phyloP scores from a whole-genome alignment of 2,329 filamentous ascomycete genomes.

The Didymella arachidicola region DNA sequence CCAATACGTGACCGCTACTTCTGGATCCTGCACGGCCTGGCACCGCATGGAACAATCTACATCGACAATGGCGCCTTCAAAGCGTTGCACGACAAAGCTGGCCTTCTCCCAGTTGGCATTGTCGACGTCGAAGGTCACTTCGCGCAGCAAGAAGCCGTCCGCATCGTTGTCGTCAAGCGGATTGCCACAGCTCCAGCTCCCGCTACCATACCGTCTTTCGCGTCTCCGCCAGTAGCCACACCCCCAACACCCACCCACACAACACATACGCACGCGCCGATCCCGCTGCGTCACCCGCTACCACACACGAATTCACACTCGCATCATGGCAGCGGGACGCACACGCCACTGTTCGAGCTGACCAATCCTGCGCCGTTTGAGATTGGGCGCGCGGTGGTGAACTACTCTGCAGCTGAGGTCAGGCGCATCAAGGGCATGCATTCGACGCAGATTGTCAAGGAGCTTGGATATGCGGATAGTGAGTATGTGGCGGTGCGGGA shows the following conservation, averaged over 20 bases:
- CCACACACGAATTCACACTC: constrained; percentile 19
- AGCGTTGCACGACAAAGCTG: constrained; percentile 82
- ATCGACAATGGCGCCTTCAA: constrained; percentile 89
- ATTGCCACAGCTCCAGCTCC: constrained; percentile 22
- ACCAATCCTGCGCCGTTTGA: constrained; percentile 62
- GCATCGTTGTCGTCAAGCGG: constrained; percentile 79
- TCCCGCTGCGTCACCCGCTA: constrained; percentile 30
- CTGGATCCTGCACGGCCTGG: constrained; percentile 93
- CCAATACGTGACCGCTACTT: constrained; percentile 94
- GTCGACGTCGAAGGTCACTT: constrained; percentile 89
- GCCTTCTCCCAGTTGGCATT: constrained; percentile 88
- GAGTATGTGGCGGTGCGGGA: constrained; percentile 92
- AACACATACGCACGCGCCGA: constrained; percentile 29
- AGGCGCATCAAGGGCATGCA: constrained; percentile 81
- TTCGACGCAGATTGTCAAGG: constrained; percentile 78
- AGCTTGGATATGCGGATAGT: constrained; percentile 91
- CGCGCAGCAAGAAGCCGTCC: constrained; percentile 89
- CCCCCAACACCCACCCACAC: constrained; percentile 23
- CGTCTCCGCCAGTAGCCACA: not conserved
- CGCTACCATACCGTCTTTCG: not conserved
- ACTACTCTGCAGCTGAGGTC: constrained; percentile 90
- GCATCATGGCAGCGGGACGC: constrained; percentile 1
- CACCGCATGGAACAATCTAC: constrained; percentile 88
- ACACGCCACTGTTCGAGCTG: constrained; percentile 39
- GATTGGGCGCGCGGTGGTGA: constrained; percentile 87